phyloP scores from a whole-genome alignment of 73 alveolate species.

The Paramecium tetraurelia region DNA sequence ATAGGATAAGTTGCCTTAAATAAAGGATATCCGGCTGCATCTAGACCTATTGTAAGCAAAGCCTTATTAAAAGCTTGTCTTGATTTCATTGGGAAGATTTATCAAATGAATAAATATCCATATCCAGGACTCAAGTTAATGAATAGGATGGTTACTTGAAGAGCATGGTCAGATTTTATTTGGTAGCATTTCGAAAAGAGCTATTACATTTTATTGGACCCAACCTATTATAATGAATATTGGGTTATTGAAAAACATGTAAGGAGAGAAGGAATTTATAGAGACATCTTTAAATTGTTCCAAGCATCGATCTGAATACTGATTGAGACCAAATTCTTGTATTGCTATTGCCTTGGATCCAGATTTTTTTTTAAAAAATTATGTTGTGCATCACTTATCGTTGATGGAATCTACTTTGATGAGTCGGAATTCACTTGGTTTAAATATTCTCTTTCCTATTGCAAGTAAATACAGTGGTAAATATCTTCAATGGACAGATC shows the following conservation, averaged over 20 bases:
- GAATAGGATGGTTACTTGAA: constrained; percentile 69
- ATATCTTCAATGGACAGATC: constrained; percentile 49
- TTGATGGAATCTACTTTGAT: constrained; percentile 69
- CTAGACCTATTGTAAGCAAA: constrained; percentile 92
- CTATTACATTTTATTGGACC: constrained; percentile 74
- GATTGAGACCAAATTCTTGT: constrained; percentile 88
- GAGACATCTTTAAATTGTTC: constrained; percentile 77
- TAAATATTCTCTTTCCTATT: constrained; percentile 47
- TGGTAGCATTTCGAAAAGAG: constrained; percentile 79
- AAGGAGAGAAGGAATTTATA: constrained; percentile 57
- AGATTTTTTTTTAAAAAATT: constrained; percentile 79
- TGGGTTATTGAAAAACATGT: constrained; percentile 8
- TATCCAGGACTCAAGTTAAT: constrained; percentile 61
- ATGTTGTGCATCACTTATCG: constrained; percentile 76
- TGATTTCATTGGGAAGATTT: constrained; percentile 64
- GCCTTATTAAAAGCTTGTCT: constrained; percentile 84
- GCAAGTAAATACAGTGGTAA: constrained; percentile 56
- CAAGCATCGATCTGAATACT: constrained; percentile 80
- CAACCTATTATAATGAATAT: constrained; percentile 21
- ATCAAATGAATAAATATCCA: constrained; percentile 4
- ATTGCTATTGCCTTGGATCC: constrained; percentile 96
- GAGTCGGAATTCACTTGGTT: constrained; percentile 46
- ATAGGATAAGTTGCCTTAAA: constrained; percentile 95
- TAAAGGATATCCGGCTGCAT: constrained; percentile 95
- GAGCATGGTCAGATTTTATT: constrained; percentile 77